These are phyloP conservation scores for Fusarium mangiferae DNA, from an alignment of 2,329 filamentous ascomycete genomes.

Conservation along the genomic window DNA sequence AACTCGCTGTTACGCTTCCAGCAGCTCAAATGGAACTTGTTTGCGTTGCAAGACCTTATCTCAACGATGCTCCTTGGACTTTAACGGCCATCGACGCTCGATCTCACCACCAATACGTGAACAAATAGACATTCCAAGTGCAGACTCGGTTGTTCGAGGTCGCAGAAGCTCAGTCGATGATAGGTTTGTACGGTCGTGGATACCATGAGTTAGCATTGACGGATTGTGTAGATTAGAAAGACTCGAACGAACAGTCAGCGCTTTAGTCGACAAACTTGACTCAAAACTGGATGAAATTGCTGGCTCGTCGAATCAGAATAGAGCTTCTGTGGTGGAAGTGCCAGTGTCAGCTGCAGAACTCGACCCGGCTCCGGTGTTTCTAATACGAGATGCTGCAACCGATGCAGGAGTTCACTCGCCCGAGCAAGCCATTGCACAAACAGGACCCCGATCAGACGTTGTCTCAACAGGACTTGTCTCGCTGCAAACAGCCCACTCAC, in stretches of 20 bases:
- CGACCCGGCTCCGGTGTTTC: conserved; percentile 38
- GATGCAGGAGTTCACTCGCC: conserved; percentile 39
- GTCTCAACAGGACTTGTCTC: conserved; percentile 38
- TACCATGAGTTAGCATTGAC: not conserved
- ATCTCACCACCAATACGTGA: not conserved
- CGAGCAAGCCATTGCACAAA: not conserved
- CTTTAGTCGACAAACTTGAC: conserved; percentile 27
- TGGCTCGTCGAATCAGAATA: not conserved
- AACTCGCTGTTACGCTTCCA: conserved; percentile 40
- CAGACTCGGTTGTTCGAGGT: fast-evolving
- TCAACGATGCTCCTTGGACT: conserved; percentile 34
- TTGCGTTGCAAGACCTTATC: conserved; percentile 42
- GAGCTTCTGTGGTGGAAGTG: not conserved
- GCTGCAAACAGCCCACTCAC: conserved; percentile 22
- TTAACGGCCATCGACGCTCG: not conserved
- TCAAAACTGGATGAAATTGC: conserved; percentile 1
- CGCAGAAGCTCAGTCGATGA: not conserved
- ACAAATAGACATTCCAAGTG: not conserved
- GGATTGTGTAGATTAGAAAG: conserved; percentile 15
- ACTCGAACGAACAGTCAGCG: conserved; percentile 15
- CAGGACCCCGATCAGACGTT: conserved; percentile 17
- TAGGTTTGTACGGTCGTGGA: not conserved
- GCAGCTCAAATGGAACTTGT: conserved; percentile 20
- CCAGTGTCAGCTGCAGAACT: not conserved
- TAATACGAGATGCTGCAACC: conserved; percentile 44